Evolutionary conservation across 352 stramenopile genomes (phyloP).

Genomic region (Phytopythium vexans): DNA sequence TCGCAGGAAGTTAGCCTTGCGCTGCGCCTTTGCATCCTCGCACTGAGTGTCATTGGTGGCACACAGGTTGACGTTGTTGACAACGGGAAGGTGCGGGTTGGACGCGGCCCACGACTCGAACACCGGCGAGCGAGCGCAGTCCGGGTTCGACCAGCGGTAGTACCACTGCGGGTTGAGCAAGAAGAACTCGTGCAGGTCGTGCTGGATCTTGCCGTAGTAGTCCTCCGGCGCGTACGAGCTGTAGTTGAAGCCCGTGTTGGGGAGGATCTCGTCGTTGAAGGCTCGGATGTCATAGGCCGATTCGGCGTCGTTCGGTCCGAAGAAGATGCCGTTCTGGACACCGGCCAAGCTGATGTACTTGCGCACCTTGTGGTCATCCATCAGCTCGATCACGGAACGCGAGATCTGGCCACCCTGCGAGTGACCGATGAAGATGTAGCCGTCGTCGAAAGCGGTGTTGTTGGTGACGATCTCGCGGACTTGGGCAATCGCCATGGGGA

Average conservation of each 20-base stretch:
- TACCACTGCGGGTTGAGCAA: not conserved
- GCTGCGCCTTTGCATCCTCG: conserved; percentile 14
- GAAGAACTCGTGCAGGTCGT: conserved; percentile 3
- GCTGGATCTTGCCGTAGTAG: conserved; percentile 13
- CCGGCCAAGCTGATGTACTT: conserved; percentile 42
- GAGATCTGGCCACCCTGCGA: conserved; percentile 44
- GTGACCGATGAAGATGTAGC: conserved; percentile 48
- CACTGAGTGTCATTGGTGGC: conserved; percentile 11
- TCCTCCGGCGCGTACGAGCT: too few relatives aligned
- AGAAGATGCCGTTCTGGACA: conserved; percentile 42
- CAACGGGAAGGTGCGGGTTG: conserved; percentile 20
- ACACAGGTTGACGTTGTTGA: conserved; percentile 34
- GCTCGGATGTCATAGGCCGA: conserved; percentile 3
- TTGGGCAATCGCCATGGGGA: conserved; percentile 34
- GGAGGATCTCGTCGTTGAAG: conserved; percentile 25
- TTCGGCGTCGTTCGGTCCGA: conserved; percentile 15
- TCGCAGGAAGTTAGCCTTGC: conserved; percentile 31
- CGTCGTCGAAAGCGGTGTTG: conserved; percentile 16
- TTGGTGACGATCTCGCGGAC: conserved; percentile 29
- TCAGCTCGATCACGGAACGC: conserved; percentile 42
- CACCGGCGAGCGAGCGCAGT: conserved; percentile 5
- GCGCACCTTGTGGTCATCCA: conserved; percentile 54
- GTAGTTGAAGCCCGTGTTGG: conserved; percentile 31
- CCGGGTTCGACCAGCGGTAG: conserved; percentile 23
- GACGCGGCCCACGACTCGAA: conserved; percentile 3